Base-by-base conservation (phyloP, 139 green algal genomes). In the Closterium sp. region DNA sequence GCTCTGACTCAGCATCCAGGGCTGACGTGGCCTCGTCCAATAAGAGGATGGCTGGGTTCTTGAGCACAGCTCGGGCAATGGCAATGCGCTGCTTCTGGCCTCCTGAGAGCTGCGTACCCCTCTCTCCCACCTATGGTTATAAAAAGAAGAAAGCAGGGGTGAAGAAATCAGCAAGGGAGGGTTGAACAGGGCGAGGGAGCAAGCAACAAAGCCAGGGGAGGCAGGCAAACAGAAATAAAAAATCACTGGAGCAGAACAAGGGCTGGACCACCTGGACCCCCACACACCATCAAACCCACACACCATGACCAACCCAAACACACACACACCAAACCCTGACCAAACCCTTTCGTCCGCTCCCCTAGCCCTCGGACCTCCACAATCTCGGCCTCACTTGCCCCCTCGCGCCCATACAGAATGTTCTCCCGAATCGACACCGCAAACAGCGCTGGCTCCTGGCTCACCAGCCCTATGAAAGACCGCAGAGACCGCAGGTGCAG, bases 31-130 rank as follows among this genome's bases (percentile, higher is more conserved):
- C 86, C 86, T 89, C 86, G 30, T 89, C 86, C 29, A 50, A 31
- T 38, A 89, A 31, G 31, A 97, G 92, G 90, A 98, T 96, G 88
- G 95, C 70, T 50, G 97, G 97, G 79, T 96, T 90, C 45, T 93
- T 93, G 90, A 93, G 86, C 45, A 98, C 94, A 17, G 97, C 96
- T 13, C 97, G 95, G 27, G 97, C 96, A 29, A 98, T 97, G 89
- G 97, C 96, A 62, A 98, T 97, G 90, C 97, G 95, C 94, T 97
- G 96, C 95, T 97, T 97, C 94, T 97, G 96, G 0, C 96, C 97
- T 28, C 96, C 96, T 27, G 45, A 86, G 10, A 94, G 34, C 88
- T 90, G 88, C 0, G 31, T 34, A 5, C 88, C 34, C 28, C 88
- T 34, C 88, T 90, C 88, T 34, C 88, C 88, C 88, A 90, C 88